phyloP scores from a whole-genome alignment of 768 basidiomycete species.

The Mrakia frigida region DNA sequence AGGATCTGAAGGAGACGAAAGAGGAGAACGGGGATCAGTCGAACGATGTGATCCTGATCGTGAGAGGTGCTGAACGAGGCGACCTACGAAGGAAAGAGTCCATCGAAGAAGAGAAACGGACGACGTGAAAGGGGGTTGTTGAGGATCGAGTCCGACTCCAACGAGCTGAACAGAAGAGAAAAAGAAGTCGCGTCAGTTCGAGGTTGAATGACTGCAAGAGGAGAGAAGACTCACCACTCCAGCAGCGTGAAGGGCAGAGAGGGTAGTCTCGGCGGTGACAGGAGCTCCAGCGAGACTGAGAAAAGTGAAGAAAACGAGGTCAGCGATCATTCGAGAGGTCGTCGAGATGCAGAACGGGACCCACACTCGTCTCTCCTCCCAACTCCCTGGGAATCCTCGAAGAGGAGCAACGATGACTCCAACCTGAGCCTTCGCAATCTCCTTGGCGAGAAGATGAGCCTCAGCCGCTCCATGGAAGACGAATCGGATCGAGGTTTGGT shows the following conservation, averaged over 20 bases:
- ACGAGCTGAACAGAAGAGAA: too few species aligned
- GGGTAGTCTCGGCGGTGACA: conserved; percentile 57
- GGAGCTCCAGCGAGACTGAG: conserved; percentile 61
- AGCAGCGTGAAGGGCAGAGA: conserved; percentile 60
- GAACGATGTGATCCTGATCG: conserved; percentile 39
- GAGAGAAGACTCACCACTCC: conserved; percentile 41
- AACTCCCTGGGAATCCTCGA: conserved; percentile 58
- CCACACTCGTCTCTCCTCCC: conserved; percentile 59
- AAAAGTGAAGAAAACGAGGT: neutral
- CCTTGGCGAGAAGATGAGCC: conserved; percentile 65
- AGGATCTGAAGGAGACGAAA: neutral
- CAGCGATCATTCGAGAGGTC: neutral
- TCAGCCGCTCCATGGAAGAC: conserved; percentile 54
- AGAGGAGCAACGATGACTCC: conserved; percentile 64
- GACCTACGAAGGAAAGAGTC: conserved; percentile 3
- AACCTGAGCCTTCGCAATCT: conserved; percentile 61
- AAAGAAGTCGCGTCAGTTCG: neutral
- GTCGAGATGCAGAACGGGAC: too few species aligned
- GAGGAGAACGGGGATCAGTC: neutral
- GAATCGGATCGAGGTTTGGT: neutral
- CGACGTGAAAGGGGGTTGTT: neutral
- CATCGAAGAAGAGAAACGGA: neutral
- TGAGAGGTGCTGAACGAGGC: neutral
- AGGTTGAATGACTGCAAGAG: neutral
- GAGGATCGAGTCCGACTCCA: neutral